phyloP scores from a whole-genome alignment of 2,329 filamentous ascomycete genomes.

The Amesomyces nigricolor region DNA sequence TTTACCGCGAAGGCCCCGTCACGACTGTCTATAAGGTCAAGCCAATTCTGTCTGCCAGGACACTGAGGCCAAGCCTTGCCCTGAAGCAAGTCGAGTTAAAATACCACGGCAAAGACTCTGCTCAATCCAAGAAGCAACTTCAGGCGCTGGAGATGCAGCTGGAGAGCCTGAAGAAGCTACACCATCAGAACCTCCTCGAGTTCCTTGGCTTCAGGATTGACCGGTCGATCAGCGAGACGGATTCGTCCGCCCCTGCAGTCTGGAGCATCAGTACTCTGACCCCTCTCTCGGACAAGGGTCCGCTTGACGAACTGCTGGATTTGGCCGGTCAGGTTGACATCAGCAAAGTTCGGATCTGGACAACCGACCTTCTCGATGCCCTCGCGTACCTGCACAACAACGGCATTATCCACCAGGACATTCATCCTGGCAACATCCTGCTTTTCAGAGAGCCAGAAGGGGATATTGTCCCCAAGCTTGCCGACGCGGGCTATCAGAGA shows the following conservation, averaged over 20 bases:
- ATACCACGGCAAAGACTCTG: slow-evolving; percentile 50
- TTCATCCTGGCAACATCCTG: slow-evolving; percentile 75
- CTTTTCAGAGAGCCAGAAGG: slow-evolving; percentile 65
- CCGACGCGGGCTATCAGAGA: slow-evolving; percentile 66
- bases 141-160: slow-evolving; percentile 71
- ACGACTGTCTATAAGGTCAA: slow-evolving; percentile 68
- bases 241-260: slow-evolving; percentile 23
- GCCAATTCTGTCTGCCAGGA: slow-evolving; percentile 53
- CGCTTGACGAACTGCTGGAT: slow-evolving; percentile 75
- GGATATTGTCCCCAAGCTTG: slow-evolving; percentile 66
- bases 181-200: slow-evolving; percentile 71
- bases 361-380: slow-evolving; percentile 84
- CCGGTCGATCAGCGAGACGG: slow-evolving; percentile 34
- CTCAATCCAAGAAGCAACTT: slow-evolving; percentile 68
- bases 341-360: slow-evolving; percentile 77
- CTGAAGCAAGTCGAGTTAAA: slow-evolving; percentile 65
- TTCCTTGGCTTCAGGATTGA: slow-evolving; percentile 80
- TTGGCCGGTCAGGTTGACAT: slow-evolving; percentile 69
- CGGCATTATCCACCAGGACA: slow-evolving; percentile 75
- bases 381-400: slow-evolving; percentile 81
- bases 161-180: slow-evolving; percentile 66
- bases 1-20: slow-evolving; percentile 59
- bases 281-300: slow-evolving; percentile 74
- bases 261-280: slow-evolving; percentile 74
- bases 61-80: slow-evolving; percentile 58